These are phyloP conservation scores for Tetradesmus obliquus DNA, from an alignment of 139 green algal genomes.

Conservation along the genomic window DNA sequence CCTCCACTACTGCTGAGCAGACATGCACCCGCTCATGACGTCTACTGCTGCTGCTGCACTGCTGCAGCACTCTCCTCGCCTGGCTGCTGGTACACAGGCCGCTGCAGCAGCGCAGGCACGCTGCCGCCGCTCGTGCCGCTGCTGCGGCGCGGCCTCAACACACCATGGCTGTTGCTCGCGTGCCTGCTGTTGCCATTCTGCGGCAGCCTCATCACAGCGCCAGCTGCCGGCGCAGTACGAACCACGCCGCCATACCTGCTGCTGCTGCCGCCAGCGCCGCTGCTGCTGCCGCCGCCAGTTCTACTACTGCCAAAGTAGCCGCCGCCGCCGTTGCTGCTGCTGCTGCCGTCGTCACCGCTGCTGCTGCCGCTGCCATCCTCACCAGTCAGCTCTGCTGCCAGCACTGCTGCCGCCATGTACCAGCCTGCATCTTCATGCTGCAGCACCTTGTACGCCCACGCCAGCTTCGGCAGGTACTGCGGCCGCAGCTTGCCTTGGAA, in stretches of 20 bases:
- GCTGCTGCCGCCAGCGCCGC: neutral
- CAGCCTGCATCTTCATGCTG: slow-evolving; percentile 25
- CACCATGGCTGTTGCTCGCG: neutral
- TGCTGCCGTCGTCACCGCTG: neutral
- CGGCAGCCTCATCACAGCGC: neutral
- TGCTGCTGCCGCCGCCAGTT: neutral
- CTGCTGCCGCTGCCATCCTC: slow-evolving; percentile 7
- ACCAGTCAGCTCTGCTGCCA: neutral
- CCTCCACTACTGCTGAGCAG: neutral
- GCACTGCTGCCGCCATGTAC: slow-evolving; percentile 29
- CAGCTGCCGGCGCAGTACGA: neutral
- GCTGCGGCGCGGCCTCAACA: neutral
- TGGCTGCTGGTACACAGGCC: neutral
- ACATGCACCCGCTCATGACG: neutral
- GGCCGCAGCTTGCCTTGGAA: slow-evolving; percentile 20
- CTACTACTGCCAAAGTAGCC: neutral
- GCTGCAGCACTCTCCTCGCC: neutral
- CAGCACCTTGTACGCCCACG: slow-evolving; percentile 9
- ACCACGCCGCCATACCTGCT: neutral
- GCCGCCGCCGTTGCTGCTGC: neutral
- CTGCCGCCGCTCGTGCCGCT: neutral
- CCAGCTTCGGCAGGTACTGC: slow-evolving; percentile 18
- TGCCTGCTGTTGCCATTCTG: slow-evolving; percentile 5
- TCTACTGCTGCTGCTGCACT: neutral
- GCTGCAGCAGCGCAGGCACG: neutral